A percentile compares a stretch with the other conserved stretches of the same genome.
phyloP scores from a whole-genome alignment of 2,329 filamentous ascomycete species.

The Parastagonospora avenae region DNA sequence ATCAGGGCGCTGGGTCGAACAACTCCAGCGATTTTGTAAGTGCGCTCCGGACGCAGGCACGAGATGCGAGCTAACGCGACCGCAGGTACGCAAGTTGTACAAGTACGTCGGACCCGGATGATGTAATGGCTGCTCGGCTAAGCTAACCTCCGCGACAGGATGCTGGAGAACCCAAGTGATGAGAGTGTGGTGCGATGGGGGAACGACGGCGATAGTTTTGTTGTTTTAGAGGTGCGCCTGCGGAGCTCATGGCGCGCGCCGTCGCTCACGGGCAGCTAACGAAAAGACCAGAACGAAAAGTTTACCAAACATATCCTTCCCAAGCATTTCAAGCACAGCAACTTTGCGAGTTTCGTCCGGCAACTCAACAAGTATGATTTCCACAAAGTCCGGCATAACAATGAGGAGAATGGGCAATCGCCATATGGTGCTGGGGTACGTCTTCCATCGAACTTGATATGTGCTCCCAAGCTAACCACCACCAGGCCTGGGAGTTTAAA shows the following conservation, averaged over 20 bases:
- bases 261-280: constrained; percentile 17
- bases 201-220: constrained; percentile 92
- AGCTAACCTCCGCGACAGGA: constrained; percentile 61
- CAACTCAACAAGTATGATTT: constrained; percentile 98
- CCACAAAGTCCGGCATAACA: constrained; percentile 93
- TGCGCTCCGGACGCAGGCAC: constrained; percentile 33
- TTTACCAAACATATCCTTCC: constrained; percentile 97
- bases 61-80: constrained; percentile 21
- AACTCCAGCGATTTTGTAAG: constrained; percentile 96
- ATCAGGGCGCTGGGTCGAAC: constrained; percentile 59
- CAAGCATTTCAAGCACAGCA: constrained; percentile 99
- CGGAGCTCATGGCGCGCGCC: background rate
- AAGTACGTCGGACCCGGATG: constrained; percentile 68
- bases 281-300: constrained; percentile 77
- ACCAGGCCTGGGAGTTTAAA: constrained; percentile 91
- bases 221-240: constrained; percentile 83
- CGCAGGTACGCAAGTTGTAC: constrained; percentile 94
- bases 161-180: constrained; percentile 95
- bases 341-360: constrained; percentile 95
- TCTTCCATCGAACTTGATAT: background rate
- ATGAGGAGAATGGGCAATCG: constrained; percentile 81
- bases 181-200: constrained; percentile 94
- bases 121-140: background rate
- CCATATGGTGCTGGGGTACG: constrained; percentile 78
- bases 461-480: constrained; percentile 16